Conservation (phyloP, 2,329 filamentous ascomycete genomes). For the Diaporthe aspalathi region DNA sequence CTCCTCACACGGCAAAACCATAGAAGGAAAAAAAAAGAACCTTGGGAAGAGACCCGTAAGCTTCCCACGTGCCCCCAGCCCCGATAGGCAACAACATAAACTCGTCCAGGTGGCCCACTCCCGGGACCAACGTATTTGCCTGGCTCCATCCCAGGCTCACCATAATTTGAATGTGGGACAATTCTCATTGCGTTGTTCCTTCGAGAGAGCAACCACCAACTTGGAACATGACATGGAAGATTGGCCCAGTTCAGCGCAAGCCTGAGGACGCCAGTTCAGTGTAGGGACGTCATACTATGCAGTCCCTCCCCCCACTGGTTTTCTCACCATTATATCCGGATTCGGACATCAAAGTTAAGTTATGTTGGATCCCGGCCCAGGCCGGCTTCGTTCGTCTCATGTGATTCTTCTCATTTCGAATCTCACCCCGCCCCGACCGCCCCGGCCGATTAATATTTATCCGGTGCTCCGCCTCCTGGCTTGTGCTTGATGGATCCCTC, state of each 20-base stretch:
- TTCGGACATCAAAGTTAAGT: too few relatives aligned
- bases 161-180: not conserved
- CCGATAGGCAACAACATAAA: conserved; percentile 27
- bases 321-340: not conserved
- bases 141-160: not conserved
- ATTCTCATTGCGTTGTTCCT: not conserved
- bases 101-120: not conserved
- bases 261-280: too few relatives aligned
- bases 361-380: not conserved
- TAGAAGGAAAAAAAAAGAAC: too few relatives aligned
- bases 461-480: not conserved
- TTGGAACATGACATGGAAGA: not conserved
- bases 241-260: not conserved
- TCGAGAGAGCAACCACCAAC: not conserved
- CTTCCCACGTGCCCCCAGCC: not conserved
- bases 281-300: not conserved
- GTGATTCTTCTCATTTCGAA: conserved; percentile 1
- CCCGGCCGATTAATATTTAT: not conserved
- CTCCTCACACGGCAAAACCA: too few relatives aligned
- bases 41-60: conserved; percentile 2
- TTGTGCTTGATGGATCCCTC: too few relatives aligned
- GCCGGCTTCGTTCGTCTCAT: not conserved
- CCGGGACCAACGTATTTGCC: not conserved
- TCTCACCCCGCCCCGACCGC: not conserved
- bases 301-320: not conserved